Conservation (phyloP, 169 alveolate species). For the Eimeria zaria region DNA sequence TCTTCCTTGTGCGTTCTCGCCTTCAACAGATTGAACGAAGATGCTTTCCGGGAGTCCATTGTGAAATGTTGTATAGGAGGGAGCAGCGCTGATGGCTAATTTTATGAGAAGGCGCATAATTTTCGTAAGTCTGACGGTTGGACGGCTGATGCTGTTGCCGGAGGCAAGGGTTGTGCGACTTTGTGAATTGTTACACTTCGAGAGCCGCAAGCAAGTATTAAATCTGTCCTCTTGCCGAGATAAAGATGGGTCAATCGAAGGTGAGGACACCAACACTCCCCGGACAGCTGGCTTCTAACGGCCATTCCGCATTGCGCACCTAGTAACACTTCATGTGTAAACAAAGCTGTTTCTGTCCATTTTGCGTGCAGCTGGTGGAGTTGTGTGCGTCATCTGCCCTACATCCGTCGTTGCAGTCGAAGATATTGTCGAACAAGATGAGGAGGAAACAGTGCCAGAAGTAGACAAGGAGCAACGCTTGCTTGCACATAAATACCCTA, state of each 20-base stretch:
- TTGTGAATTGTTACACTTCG: slow-evolving; percentile 20
- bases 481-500: slow-evolving; percentile 28
- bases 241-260: slow-evolving; percentile 70
- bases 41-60: background rate
- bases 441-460: background rate
- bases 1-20: background rate
- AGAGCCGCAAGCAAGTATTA: background rate
- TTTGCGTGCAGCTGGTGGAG: slow-evolving; percentile 81
- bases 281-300: background rate
- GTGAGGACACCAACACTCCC: slow-evolving; percentile 27
- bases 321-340: background rate
- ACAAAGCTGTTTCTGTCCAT: background rate
- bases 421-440: background rate
- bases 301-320: background rate
- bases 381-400: slow-evolving; percentile 77
- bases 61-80: slow-evolving; percentile 73
- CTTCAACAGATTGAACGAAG: no score
- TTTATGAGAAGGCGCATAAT: slow-evolving; percentile 82
- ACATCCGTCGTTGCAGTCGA: slow-evolving; percentile 40
- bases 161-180: slow-evolving; percentile 69
- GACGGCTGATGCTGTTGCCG: slow-evolving; percentile 62
- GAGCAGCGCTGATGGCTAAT: slow-evolving; percentile 78
- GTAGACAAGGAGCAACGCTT: background rate
- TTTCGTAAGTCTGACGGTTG: slow-evolving; percentile 67
- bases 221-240: slow-evolving; percentile 75